These are phyloP conservation scores for Kodamaea anthophila DNA, from an alignment of 1,139 yeast genomes.

Conservation along the genomic window DNA sequence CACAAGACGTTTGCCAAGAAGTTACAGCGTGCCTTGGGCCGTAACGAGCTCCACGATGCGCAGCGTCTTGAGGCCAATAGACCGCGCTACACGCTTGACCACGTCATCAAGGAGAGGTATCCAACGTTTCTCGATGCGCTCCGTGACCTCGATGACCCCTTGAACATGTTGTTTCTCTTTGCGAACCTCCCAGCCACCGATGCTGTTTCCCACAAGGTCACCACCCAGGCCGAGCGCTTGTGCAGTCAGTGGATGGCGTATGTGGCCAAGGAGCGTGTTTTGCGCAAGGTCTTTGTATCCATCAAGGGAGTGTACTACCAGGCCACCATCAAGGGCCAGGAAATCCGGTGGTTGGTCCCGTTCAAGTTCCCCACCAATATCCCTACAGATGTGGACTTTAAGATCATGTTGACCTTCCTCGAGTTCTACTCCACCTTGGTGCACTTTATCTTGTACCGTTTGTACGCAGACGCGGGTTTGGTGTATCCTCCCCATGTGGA, in stretches of 20 bases:
- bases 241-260: slow-evolving; percentile 96
- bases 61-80: slow-evolving; percentile 75
- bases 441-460: slow-evolving; percentile 79
- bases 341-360: slow-evolving; percentile 93
- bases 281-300: slow-evolving; percentile 88
- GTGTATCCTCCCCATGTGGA: slow-evolving; percentile 90
- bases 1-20: slow-evolving; percentile 93
- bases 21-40: slow-evolving; percentile 82
- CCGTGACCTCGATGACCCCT: slow-evolving; percentile 91
- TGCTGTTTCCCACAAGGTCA: slow-evolving; percentile 69
- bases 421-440: slow-evolving; percentile 91
- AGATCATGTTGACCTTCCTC: slow-evolving; percentile 93
- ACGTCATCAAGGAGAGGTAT: slow-evolving; percentile 88
- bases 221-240: slow-evolving; percentile 78
- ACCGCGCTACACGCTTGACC: slow-evolving; percentile 82
- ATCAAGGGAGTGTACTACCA: slow-evolving; percentile 97
- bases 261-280: slow-evolving; percentile 75
- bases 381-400: slow-evolving; percentile 90
- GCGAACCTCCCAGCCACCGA: slow-evolving; percentile 94
- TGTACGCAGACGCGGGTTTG: slow-evolving; percentile 78
- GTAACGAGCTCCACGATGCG: slow-evolving; percentile 88
- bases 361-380: slow-evolving; percentile 94
- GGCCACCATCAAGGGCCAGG: slow-evolving; percentile 86
- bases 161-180: slow-evolving; percentile 89
- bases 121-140: slow-evolving; percentile 91